phyloP scores from a whole-genome alignment of 768 basidiomycete species.

The Chalciporus pseudorubinellus region DNA sequence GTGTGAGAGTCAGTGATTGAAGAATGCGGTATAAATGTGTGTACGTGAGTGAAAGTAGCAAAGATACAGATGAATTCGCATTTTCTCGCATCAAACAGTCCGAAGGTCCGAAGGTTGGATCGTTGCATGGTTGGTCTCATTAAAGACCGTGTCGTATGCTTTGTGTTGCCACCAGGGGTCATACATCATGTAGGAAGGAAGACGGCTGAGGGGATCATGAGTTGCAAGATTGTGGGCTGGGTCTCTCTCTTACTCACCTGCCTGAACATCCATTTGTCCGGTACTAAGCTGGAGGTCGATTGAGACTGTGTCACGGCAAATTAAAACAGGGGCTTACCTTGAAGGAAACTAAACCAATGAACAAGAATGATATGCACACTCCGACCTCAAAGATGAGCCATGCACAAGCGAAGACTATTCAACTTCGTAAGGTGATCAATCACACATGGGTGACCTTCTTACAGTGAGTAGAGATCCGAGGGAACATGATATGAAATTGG shows the following conservation, averaged over 20 bases:
- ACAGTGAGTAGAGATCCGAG: conserved; percentile 71
- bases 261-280: conserved; percentile 54
- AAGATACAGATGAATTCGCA: conserved; percentile 25
- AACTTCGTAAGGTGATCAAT: background rate
- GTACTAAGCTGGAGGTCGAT: conserved; percentile 34
- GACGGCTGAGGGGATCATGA: conserved; percentile 38
- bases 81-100: conserved; percentile 18
- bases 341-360: conserved; percentile 82
- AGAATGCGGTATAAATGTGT: conserved; percentile 32
- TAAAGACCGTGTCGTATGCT: background rate
- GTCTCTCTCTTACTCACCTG: conserved; percentile 46
- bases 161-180: background rate
- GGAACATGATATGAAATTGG: conserved; percentile 78
- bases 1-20: conserved; percentile 19
- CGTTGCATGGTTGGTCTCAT: background rate
- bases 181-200: conserved; percentile 58
- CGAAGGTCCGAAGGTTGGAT: conserved; percentile 7
- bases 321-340: conserved; percentile 47
- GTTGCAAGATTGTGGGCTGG: background rate
- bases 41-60: conserved; percentile 24
- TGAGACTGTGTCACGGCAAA: background rate
- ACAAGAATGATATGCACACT: conserved; percentile 71
- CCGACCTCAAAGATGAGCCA: conserved; percentile 82
- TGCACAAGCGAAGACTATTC: conserved; percentile 75
- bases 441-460: conserved; percentile 18